Percentiles rank a stretch among this genome's conserved stretches.
Conservation (phyloP, 2,329 filamentous ascomycete genomes). For the Penicillium palitans region DNA sequence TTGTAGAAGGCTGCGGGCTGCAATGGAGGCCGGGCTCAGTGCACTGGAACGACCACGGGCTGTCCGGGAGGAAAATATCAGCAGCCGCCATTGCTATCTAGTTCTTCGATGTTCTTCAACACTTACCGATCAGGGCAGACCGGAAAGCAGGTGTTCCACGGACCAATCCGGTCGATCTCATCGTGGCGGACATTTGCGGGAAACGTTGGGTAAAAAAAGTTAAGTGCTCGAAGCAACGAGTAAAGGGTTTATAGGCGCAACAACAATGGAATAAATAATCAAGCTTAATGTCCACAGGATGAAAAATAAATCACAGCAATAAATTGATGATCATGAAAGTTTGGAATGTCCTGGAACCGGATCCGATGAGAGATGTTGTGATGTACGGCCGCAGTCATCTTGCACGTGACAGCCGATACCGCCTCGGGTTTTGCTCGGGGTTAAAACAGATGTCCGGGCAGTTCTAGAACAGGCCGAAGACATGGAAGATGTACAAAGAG, state of each 20-base stretch:
- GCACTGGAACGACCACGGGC: constrained; percentile 36
- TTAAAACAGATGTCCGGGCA: constrained; percentile 7
- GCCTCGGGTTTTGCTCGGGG: constrained; percentile 21
- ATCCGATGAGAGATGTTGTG: constrained; percentile 20
- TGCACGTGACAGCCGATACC: constrained; percentile 24
- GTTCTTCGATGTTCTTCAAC: not conserved
- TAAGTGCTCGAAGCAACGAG: constrained; percentile 28
- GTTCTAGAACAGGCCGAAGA: not conserved
- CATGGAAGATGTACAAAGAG: not conserved
- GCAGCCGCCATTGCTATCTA: not conserved
- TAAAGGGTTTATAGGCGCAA: constrained; percentile 15
- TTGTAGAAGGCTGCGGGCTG: constrained; percentile 35
- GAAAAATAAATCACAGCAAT: constrained; percentile 1
- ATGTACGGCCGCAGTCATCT: constrained; percentile 19
- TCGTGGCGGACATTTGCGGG: constrained; percentile 40
- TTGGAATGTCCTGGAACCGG: constrained; percentile 11
- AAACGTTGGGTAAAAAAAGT: constrained; percentile 27
- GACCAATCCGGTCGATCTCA: constrained; percentile 43
- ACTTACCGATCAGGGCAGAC: constrained; percentile 33
- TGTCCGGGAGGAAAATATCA: constrained; percentile 18
- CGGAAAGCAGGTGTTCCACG: constrained; percentile 37
- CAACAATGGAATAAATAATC: constrained; percentile 9
- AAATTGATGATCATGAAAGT: constrained; percentile 4
- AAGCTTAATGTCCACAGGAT: constrained; percentile 9
- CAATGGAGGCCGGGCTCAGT: constrained; percentile 30